Evolutionary conservation across 495 filamentous ascomycete species (phyloP).

Genomic region (Podospora pseudoanserina): DNA sequence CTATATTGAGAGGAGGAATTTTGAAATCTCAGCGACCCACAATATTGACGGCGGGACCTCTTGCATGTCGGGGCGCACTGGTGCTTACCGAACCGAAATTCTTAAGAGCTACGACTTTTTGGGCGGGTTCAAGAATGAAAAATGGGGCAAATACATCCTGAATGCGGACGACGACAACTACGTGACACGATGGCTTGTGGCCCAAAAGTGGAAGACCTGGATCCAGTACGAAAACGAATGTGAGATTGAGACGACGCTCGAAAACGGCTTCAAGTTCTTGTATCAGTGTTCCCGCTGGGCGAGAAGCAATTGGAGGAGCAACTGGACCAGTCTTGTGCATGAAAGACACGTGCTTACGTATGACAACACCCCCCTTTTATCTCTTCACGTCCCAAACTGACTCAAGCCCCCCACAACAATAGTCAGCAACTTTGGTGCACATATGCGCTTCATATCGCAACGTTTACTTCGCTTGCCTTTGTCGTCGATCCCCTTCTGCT

Average conservation of each 20-base stretch:
- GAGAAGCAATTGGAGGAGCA: conserved; percentile 77
- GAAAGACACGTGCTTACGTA: conserved; percentile 68
- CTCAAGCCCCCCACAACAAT: conserved; percentile 11
- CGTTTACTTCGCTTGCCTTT: conserved; percentile 67
- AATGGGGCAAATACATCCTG: conserved; percentile 67
- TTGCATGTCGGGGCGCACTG: conserved; percentile 82
- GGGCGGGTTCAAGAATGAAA: conserved; percentile 66
- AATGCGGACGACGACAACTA: conserved; percentile 86
- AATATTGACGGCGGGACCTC: conserved; percentile 82
- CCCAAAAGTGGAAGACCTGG: conserved; percentile 69
- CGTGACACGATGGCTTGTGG: conserved; percentile 75
- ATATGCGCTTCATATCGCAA: conserved; percentile 72
- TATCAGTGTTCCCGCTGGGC: conserved; percentile 80
- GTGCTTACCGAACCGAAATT: conserved; percentile 76
- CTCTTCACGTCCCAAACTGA: background rate
- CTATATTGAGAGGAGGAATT: conserved; percentile 82
- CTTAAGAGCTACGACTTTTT: conserved; percentile 74
- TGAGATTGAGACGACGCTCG: conserved; percentile 71
- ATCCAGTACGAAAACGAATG: conserved; percentile 73
- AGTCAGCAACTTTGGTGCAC: conserved; percentile 72
- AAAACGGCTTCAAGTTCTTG: conserved; percentile 68
- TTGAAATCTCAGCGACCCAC: conserved; percentile 83
- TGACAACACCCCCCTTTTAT: conserved; percentile 34
- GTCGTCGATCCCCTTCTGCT: conserved; percentile 61
- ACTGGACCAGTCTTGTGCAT: conserved; percentile 69